Evolutionary conservation across 108 stramenopile genomes (phyloP).

Genomic region (Aureococcus anophagefferens): DNA sequence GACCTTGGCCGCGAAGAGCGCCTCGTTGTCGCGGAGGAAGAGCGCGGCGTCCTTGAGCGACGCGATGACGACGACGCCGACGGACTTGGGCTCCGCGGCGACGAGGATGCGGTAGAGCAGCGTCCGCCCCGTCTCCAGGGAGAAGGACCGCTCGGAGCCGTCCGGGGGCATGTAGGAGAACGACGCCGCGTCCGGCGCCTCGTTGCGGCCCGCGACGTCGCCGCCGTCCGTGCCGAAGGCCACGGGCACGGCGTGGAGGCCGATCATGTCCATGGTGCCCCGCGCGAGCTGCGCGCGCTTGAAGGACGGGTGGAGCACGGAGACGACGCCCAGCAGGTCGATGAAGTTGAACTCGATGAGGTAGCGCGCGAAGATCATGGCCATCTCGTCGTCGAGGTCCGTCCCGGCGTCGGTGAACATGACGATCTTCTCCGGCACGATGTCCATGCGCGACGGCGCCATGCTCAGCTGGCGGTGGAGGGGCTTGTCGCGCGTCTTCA

Average conservation of each 20-base stretch:
- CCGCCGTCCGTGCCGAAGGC: slow-evolving; percentile 1
- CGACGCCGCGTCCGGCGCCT: neutral
- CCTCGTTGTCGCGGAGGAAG: slow-evolving; percentile 33
- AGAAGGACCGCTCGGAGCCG: neutral
- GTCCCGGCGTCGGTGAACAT: slow-evolving; percentile 36
- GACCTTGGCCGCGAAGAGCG: slow-evolving; percentile 31
- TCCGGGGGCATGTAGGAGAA: neutral
- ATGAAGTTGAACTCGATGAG: slow-evolving; percentile 28
- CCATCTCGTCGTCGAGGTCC: slow-evolving; percentile 45
- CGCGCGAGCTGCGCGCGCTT: slow-evolving; percentile 35
- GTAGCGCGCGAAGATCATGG: slow-evolving; percentile 35
- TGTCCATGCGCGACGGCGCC: too few species aligned
- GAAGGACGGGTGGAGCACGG: slow-evolving; percentile 32
- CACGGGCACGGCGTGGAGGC: slow-evolving; percentile 34
- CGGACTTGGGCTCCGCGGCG: slow-evolving; percentile 1
- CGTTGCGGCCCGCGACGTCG: neutral
- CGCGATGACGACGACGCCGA: slow-evolving; percentile 33
- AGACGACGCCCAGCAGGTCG: slow-evolving; percentile 28
- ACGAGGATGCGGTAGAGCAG: neutral
- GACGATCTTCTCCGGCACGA: too few species aligned
- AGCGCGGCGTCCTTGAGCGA: slow-evolving; percentile 40
- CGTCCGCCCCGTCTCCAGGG: neutral
- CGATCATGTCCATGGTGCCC: slow-evolving; percentile 35
- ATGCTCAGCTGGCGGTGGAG: too few species aligned
- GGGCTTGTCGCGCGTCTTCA: too few species aligned